A percentile compares a stretch with the other conserved stretches of the same genome.
These are phyloP conservation scores for Epithele typhae DNA, from an alignment of 768 basidiomycete species.

Conservation along the genomic window DNA sequence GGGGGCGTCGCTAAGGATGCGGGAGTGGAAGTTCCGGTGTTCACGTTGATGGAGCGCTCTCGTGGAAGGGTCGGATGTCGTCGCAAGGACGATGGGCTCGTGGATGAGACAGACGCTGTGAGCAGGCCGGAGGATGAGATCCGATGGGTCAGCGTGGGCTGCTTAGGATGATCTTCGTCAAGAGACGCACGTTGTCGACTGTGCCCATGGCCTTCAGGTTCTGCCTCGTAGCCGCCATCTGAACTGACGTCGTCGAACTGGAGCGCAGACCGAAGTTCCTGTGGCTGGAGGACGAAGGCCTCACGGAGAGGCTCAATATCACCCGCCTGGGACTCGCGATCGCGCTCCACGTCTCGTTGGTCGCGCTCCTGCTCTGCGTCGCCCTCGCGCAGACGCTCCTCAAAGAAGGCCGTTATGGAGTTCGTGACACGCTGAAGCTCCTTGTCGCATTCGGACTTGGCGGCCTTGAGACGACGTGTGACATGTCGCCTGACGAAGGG, in stretches of 20 bases:
- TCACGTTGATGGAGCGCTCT: conserved; percentile 53
- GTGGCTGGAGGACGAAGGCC: conserved; percentile 53
- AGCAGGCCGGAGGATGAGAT: conserved; percentile 51
- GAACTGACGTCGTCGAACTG: conserved; percentile 72
- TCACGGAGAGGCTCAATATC: conserved; percentile 45
- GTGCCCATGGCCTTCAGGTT: conserved; percentile 50
- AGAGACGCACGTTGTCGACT: conserved; percentile 74
- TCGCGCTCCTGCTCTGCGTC: conserved; percentile 66
- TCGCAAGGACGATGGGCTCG: conserved; percentile 67
- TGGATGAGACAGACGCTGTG: conserved; percentile 63
- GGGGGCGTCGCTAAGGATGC: conserved; percentile 37
- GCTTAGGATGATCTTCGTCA: conserved; percentile 34
- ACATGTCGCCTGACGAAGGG: conserved; percentile 92
- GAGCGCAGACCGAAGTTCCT: conserved; percentile 51
- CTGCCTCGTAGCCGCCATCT: conserved; percentile 81
- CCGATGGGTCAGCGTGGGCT: conserved; percentile 47
- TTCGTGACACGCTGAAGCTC: conserved; percentile 92
- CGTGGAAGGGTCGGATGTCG: conserved; percentile 62
- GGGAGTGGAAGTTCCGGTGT: conserved; percentile 52
- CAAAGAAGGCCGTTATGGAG: conserved; percentile 92
- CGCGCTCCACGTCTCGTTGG: conserved; percentile 40
- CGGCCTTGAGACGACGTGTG: conserved; percentile 85
- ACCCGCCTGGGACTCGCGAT: conserved; percentile 49
- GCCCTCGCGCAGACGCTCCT: conserved; percentile 79
- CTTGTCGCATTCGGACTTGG: conserved; percentile 96